Conservation (phyloP, 495 filamentous ascomycete species). For the Lepidopterella palustris region DNA sequence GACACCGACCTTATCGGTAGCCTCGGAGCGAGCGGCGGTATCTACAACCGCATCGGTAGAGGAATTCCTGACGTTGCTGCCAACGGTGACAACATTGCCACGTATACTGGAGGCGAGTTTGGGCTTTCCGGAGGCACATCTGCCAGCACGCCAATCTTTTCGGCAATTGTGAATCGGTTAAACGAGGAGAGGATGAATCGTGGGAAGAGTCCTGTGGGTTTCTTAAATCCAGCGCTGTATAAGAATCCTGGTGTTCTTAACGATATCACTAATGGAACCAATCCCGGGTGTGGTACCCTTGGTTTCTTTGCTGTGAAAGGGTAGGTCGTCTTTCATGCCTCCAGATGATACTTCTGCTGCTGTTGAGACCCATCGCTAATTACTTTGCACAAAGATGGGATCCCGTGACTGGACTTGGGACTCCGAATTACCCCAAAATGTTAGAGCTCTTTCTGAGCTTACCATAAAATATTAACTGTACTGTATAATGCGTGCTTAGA, state of each 20-base stretch:
- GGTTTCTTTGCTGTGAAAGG: slow-evolving; percentile 12
- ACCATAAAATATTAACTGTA: not conserved
- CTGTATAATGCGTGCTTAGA: no score
- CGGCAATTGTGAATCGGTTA: slow-evolving; percentile 52
- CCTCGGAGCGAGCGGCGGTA: slow-evolving; percentile 23
- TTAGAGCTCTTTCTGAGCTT: slow-evolving; percentile 23
- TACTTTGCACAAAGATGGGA: no score
- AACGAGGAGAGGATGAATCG: slow-evolving; percentile 55
- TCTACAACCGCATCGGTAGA: slow-evolving; percentile 52
- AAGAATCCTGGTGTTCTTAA: slow-evolving; percentile 53
- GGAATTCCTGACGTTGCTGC: slow-evolving; percentile 64
- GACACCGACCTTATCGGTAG: slow-evolving; percentile 3
- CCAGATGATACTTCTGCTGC: no score
- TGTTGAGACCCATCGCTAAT: no score
- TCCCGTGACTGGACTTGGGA: slow-evolving; percentile 34
- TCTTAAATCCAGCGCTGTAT: slow-evolving; percentile 58
- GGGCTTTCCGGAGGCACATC: slow-evolving; percentile 14
- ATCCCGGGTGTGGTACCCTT: slow-evolving; percentile 50
- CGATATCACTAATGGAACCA: slow-evolving; percentile 55
- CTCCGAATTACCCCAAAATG: slow-evolving; percentile 35
- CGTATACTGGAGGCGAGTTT: not conserved
- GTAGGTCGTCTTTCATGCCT: no score
- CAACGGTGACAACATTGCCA: slow-evolving; percentile 53
- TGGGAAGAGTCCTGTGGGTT: slow-evolving; percentile 53
- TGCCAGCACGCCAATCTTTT: slow-evolving; percentile 23